These are phyloP conservation scores for Rhizopogon sp. DNA, from an alignment of 768 basidiomycete genomes.

Conservation along the genomic window DNA sequence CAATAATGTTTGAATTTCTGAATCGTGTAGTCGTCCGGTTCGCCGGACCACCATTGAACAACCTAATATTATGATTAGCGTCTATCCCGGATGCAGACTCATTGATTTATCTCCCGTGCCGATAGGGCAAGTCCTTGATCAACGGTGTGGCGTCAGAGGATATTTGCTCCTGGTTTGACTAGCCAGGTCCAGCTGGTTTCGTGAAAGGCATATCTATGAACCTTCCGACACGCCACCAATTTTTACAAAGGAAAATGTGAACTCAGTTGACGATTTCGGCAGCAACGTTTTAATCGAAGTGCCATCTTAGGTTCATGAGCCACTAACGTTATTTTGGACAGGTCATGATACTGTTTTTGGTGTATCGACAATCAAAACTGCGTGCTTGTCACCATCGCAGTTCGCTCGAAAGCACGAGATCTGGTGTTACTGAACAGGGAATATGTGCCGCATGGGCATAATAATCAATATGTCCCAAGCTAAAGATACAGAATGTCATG, in stretches of 20 bases:
- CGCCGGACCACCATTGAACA: no score
- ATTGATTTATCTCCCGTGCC: no score
- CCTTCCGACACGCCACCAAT: not conserved
- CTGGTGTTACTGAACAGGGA: not conserved
- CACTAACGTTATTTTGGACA: no score
- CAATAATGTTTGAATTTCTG: no score
- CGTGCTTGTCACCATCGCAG: no score
- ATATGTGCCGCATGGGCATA: not conserved
- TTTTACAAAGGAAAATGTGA: not conserved
- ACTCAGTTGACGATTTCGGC: not conserved
- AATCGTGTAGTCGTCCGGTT: no score
- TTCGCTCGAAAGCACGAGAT: not conserved
- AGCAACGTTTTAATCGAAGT: no score
- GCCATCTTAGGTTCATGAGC: no score
- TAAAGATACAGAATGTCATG: not conserved
- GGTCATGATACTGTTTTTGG: no score
- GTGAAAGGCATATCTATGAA: not conserved
- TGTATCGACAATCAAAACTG: not conserved
- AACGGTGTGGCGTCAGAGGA: not conserved
- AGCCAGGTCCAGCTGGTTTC: not conserved
- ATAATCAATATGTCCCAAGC: not conserved
- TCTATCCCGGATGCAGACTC: no score
- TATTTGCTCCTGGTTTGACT: not conserved
- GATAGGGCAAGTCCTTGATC: not conserved
- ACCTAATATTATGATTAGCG: no score